Evolutionary conservation across 2,329 filamentous ascomycete species (phyloP), one percentile per base, ranked within the genome.

Genomic region (Periconia sp.): DNA sequence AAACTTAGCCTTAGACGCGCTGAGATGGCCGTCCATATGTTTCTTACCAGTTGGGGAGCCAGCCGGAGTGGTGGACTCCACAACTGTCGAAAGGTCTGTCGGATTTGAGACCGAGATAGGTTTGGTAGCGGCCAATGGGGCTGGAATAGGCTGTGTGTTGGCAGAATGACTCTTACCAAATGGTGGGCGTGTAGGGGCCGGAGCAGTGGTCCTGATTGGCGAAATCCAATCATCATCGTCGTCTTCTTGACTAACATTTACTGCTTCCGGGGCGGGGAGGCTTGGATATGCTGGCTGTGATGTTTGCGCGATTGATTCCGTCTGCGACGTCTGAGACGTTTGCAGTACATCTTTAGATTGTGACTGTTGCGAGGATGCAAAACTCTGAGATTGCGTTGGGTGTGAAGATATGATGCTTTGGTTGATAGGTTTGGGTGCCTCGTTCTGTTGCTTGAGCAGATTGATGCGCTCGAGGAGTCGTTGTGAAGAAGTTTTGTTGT

Each of bases 401-500:
- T 68, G 67, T n/a, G 65, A 61, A 18, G 62, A 60, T 10, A 58
- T 37, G 43, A 81, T 72, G 54, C 68, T 74, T 68, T 61, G 79
- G 53, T 64, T 73, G 50, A 60, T 59, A n/a, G 61, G 64, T 55
- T 70, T 73, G 10, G 68, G 69, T 45, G 61, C 66, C 49, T 69
- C 71, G 45, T 66, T 79, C 70, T 66, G 77, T 71, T 55, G 82
- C 76, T 73, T 86, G 79, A 89, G 80, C 80, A 87, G 84, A 57
- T 87, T 96, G 64, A 99, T 97, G 64, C 92, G 91, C 65, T 97
- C 93, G 60, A 96, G 92, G 15, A 99, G 80, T 42, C 90, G 83
- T 72, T 97, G 92, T 0, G 94, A 96, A n/a, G 94, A 95, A 0
- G 91, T 92, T 71, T 95, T 95, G 74, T 86, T 91, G 66, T 93